Evolutionary conservation across 805 yeast species (phyloP).

Genomic region (Zygosaccharomyces siamensis): DNA sequence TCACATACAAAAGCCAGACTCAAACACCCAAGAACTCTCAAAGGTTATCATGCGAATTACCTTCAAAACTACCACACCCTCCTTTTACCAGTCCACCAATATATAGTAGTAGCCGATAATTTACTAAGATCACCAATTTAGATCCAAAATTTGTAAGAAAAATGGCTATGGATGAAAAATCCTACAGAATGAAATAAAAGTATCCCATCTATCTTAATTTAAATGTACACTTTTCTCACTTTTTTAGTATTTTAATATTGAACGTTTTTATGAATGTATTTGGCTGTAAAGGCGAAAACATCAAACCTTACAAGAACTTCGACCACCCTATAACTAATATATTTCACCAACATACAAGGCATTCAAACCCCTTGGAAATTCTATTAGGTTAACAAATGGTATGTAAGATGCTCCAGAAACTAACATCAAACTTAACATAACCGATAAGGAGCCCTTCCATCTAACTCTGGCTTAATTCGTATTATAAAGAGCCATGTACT

Average conservation of each 20-base stretch:
- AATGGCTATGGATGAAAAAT: not conserved
- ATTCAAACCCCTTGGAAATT: not conserved
- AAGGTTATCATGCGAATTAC: no score
- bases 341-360: not conserved
- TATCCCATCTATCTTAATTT: not conserved
- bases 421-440: not conserved
- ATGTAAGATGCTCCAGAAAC: not conserved
- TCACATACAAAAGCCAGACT: no score
- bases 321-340: not conserved
- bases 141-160: not conserved
- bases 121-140: not conserved
- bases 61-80: no score
- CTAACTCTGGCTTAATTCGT: not conserved
- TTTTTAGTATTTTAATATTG: not conserved
- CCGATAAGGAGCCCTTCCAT: not conserved
- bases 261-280: not conserved
- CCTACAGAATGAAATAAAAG: not conserved
- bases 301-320: not conserved
- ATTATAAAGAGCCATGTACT: not conserved
- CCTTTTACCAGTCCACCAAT: no score
- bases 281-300: not conserved
- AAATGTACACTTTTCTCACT: not conserved
- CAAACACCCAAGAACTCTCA: no score
- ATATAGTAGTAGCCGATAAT: not conserved
- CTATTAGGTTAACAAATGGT: not conserved